These are phyloP conservation scores for Aspergillus fructus DNA, from an alignment of 2,329 filamentous ascomycete species.

Conservation along the genomic window DNA sequence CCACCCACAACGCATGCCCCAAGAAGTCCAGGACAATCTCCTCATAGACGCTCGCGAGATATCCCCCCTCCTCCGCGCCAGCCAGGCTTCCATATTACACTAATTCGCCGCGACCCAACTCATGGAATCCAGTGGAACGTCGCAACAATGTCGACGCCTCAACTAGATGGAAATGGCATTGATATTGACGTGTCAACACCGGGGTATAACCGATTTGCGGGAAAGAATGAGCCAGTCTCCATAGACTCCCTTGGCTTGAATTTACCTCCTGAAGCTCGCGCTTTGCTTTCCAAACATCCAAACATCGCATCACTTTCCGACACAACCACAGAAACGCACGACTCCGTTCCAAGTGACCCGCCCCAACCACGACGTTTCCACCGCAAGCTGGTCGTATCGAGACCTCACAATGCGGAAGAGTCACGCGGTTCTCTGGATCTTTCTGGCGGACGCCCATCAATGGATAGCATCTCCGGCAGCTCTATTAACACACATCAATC, in stretches of 20 bases:
- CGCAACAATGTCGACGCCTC: conserved; percentile 57
- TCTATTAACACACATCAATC: conserved; percentile 14
- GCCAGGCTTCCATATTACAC: conserved; percentile 47
- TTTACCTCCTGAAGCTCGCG: conserved; percentile 17
- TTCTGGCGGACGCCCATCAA: conserved; percentile 16
- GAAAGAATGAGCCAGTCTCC: conserved; percentile 35
- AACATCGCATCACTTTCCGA: conserved; percentile 9
- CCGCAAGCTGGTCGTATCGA: conserved; percentile 34
- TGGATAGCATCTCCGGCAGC: conserved; percentile 18
- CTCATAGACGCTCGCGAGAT: conserved; percentile 17
- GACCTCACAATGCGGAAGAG: conserved; percentile 22
- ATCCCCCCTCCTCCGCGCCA: conserved; percentile 11
- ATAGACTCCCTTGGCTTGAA: conserved; percentile 32
- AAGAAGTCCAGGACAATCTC: conserved; percentile 30
- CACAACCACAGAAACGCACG: neutral
- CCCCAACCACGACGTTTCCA: conserved; percentile 30
- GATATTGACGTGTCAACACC: conserved; percentile 59
- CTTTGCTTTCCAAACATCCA: conserved; percentile 2
- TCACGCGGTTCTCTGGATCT: conserved; percentile 20
- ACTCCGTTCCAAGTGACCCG: conserved; percentile 15
- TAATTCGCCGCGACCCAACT: conserved; percentile 72
- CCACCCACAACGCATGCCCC: conserved; percentile 19
- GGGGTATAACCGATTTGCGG: conserved; percentile 60
- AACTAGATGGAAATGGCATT: conserved; percentile 34
- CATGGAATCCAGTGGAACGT: conserved; percentile 74